Percentiles rank a stretch among this genome's conserved stretches.
phyloP scores from a whole-genome alignment of 805 yeast genomes.

The Lipomyces starkeyi region DNA sequence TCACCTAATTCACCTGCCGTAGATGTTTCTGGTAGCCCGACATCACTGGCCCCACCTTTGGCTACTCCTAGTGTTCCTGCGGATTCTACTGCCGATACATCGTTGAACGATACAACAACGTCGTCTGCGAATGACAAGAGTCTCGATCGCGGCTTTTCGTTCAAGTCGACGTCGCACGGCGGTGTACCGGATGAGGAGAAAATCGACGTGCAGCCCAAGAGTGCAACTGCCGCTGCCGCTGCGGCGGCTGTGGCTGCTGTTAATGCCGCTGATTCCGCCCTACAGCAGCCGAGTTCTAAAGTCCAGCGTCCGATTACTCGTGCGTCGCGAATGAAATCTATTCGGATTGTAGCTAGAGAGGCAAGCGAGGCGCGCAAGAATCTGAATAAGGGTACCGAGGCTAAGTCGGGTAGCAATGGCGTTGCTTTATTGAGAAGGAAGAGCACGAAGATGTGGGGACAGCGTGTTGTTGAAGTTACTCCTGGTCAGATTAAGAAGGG shows the following conservation, averaged over 20 bases:
- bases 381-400: constrained; percentile 36
- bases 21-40: constrained; percentile 6
- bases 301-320: constrained; percentile 42
- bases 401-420: constrained; percentile 6
- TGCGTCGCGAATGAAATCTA: constrained; percentile 78
- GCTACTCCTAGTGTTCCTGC: not conserved
- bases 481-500: constrained; percentile 51
- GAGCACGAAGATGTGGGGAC: constrained; percentile 98
- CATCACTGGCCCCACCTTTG: not conserved
- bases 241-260: constrained; percentile 9
- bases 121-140: constrained; percentile 9
- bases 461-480: constrained; percentile 86
- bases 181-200: constrained; percentile 30
- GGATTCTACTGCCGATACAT: not conserved
- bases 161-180: constrained; percentile 17
- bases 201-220: constrained; percentile 24
- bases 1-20: constrained; percentile 28
- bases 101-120: not conserved
- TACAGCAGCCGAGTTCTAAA: not conserved
- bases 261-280: not conserved
- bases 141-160: constrained; percentile 34
- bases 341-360: constrained; percentile 90
- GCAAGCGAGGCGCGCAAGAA: constrained; percentile 69
- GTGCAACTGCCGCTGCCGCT: constrained; percentile 21
- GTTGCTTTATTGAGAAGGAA: constrained; percentile 61